Conservation (phyloP, 176 grass and related monocot genomes). For the Poa pratensis region DNA sequence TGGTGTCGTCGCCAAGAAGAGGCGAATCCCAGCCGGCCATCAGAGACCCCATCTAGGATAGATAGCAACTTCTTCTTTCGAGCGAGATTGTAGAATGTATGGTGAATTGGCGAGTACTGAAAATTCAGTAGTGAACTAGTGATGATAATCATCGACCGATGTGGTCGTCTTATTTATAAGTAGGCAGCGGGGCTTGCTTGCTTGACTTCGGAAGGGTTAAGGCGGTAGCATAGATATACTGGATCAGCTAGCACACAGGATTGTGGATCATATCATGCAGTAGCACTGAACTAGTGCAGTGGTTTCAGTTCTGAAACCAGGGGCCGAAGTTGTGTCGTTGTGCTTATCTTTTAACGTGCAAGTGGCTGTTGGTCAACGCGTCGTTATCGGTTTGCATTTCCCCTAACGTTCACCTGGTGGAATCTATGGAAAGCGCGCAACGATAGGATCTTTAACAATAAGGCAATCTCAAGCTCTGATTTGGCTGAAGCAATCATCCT, state of each 20-base stretch:
- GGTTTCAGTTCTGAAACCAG: not conserved
- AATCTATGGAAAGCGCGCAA: no score
- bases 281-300: not conserved
- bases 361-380: not conserved
- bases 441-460: no score
- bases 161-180: constrained; percentile 28
- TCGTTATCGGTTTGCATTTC: not conserved
- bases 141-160: not conserved
- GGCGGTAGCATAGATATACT: not conserved
- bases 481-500: no score
- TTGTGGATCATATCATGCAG: not conserved
- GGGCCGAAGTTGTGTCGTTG: not conserved
- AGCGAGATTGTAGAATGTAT: not conserved
- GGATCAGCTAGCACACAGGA: constrained; percentile 40
- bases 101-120: no score
- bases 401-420: no score
- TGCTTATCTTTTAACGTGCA: constrained; percentile 6
- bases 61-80: not conserved
- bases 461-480: no score
- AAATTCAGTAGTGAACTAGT: not conserved
- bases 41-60: constrained; percentile 76
- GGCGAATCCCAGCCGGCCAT: constrained; percentile 88
- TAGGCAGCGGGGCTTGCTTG: not conserved
- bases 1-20: constrained; percentile 40
- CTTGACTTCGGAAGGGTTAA: constrained; percentile 9